Base-by-base conservation (phyloP, 1,284 basidiomycete species). In the Sanghuangporus baumii region DNA sequence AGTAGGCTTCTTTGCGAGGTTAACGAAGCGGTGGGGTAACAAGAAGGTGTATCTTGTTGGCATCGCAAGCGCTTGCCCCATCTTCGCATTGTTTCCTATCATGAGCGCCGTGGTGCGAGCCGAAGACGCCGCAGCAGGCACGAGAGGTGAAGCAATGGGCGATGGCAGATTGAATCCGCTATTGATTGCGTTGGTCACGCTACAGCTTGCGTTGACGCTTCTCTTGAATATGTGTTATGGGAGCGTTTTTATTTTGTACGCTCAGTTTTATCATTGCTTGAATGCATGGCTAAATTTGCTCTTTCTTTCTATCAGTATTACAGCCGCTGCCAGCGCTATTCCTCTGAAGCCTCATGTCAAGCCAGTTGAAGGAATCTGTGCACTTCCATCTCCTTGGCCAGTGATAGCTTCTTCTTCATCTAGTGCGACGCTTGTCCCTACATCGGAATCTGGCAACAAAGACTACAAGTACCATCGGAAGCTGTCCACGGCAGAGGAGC, bases 221-320 rank as follows among this genome's bases (percentile, higher is more conserved):
- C 43, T 58, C 5, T 43, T 65, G n/a, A 62, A 65, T 38, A 58
- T 55, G 43, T 65, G 55, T 43, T 65, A 62, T 26, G 69, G 70
- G n/a, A 72, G 71, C 38, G 65, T 71, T 11, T 71, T 74, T 57
- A 72, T 74, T 61, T 75, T 36, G 52, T 54, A 37, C 26, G 26
- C 5, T 31, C 26, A 18, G 52, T 54, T 54, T 36, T 26, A 2
- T 11, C 43, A 46, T 7, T 18, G 2, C 43, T n/a, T 7, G 43
- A 16, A 46, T 2, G 52, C 31, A 54, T 37, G 12, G 12, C 52
- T 36, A 11, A 34, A 37, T 37, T 52, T 37, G 20, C 14, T 37
- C 9, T n/a, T 31, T 51, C 26, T 26, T 23, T 23, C 47, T 23
- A 12, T 51, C 37, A 54, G 71, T 65, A 71, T 75, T 60, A 74